phyloP scores from a whole-genome alignment of 2,329 filamentous ascomycete species.

The Colletotrichum cordylinicola region DNA sequence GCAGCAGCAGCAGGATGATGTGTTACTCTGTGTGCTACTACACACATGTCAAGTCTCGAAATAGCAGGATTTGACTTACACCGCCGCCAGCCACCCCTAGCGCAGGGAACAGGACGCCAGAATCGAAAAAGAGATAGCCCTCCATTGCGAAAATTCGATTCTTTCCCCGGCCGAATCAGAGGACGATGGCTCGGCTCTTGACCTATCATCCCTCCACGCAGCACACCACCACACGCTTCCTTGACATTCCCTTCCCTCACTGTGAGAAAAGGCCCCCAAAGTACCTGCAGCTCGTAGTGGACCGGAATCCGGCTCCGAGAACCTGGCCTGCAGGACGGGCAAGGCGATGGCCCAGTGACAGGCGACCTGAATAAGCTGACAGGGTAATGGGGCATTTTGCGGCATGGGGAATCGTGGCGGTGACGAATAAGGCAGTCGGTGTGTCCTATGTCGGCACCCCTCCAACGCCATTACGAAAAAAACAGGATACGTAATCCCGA shows the following conservation, averaged over 20 bases:
- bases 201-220: constrained; percentile 2
- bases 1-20: background rate
- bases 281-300: constrained; percentile 2
- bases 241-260: background rate
- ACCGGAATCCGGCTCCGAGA: constrained; percentile 10
- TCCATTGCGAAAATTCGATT: background rate
- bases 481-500: constrained; percentile 13
- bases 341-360: constrained; percentile 4
- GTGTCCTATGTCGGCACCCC: background rate
- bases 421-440: constrained; percentile 9
- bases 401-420: background rate
- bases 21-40: background rate
- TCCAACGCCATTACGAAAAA: background rate
- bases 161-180: background rate
- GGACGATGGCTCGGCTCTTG: background rate
- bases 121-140: background rate
- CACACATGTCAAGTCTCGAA: background rate
- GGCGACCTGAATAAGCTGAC: constrained; percentile 17
- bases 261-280: background rate
- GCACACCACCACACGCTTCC: background rate
- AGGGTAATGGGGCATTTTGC: background rate
- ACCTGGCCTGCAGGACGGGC: background rate
- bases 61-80: constrained; percentile 4
- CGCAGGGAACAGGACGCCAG: background rate
- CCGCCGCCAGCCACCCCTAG: background rate